phyloP scores from a whole-genome alignment of 1,284 basidiomycete species.

The Moniliophthora roreri region DNA sequence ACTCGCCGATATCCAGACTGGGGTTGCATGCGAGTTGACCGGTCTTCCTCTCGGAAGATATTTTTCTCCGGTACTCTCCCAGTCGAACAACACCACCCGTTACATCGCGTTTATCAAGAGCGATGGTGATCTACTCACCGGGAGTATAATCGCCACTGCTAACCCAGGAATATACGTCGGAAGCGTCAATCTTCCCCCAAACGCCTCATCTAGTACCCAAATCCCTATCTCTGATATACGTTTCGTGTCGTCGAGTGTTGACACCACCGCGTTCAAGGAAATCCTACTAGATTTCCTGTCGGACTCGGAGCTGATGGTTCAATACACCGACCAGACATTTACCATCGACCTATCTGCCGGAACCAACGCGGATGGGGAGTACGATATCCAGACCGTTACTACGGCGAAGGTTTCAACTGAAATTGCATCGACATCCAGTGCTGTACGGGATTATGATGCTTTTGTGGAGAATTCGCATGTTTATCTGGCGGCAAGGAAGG shows the following conservation, averaged over 20 bases:
- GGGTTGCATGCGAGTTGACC: conserved; percentile 44
- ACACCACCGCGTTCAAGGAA: conserved; percentile 30
- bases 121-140: conserved; percentile 56
- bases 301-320: conserved; percentile 50
- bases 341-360: conserved; percentile 49
- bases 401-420: conserved; percentile 56
- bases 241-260: conserved; percentile 45
- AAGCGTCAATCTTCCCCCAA: conserved; percentile 48
- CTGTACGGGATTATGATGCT: conserved; percentile 40
- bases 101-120: conserved; percentile 64
- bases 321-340: conserved; percentile 51
- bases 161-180: conserved; percentile 63
- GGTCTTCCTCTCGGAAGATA: conserved; percentile 67
- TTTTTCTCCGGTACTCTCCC: conserved; percentile 55
- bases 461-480: conserved; percentile 70
- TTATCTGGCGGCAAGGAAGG: conserved; percentile 45
- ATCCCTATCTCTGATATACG: conserved; percentile 38
- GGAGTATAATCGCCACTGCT: conserved; percentile 61
- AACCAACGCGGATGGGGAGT: conserved; percentile 47
- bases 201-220: conserved; percentile 18
- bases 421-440: conserved; percentile 35
- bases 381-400: conserved; percentile 47
- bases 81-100: conserved; percentile 38
- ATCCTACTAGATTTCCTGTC: conserved; percentile 48
- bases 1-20: conserved; percentile 51